phyloP scores from a whole-genome alignment of 1,284 basidiomycete genomes.

The Chiua sp. region DNA sequence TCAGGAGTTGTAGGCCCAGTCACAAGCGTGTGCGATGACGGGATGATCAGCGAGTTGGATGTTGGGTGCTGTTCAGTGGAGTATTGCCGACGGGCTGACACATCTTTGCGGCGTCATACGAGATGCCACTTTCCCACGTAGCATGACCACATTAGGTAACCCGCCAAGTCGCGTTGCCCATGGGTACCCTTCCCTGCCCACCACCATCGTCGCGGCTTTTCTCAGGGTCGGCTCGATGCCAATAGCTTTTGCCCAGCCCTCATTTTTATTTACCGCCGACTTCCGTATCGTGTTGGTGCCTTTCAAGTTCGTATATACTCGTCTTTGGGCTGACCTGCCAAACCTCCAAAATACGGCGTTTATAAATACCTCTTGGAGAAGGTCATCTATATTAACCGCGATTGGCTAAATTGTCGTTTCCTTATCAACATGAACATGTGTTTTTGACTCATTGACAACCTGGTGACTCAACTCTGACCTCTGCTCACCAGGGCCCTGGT shows the following conservation, averaged over 20 bases:
- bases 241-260: neutral
- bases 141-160: no score
- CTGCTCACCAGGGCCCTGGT: neutral
- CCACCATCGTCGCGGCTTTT: neutral
- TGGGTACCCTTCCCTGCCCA: neutral
- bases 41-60: neutral
- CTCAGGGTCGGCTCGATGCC: neutral
- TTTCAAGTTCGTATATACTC: neutral
- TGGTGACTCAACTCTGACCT: constrained; percentile 2
- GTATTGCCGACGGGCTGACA: constrained; percentile 24
- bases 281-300: neutral
- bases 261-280: neutral
- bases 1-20: neutral
- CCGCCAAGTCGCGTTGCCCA: neutral
- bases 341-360: neutral
- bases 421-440: constrained; percentile 16
- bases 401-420: constrained; percentile 22
- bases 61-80: neutral
- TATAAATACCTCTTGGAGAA: neutral
- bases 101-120: constrained; percentile 14
- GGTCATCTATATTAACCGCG: neutral
- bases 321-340: neutral
- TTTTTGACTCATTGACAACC: constrained; percentile 15
- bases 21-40: neutral
- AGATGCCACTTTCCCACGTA: neutral